Conservation (phyloP, 2,329 filamentous ascomycete species). For the Aspergillus aculeatus region DNA sequence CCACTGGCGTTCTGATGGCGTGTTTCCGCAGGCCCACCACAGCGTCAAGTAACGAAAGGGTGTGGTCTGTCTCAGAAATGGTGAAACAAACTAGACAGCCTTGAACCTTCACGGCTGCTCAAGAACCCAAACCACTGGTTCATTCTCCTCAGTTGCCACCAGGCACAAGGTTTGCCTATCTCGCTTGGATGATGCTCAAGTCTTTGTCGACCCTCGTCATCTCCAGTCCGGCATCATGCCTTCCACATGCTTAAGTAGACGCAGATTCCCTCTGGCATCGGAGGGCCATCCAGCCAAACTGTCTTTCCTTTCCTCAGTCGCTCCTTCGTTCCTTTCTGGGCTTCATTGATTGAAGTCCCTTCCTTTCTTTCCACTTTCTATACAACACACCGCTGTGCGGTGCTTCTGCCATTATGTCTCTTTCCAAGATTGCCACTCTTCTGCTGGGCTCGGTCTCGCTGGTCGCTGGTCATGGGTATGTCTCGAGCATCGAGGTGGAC, state of each 20-base stretch:
- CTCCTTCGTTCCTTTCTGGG: neutral
- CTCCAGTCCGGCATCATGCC: neutral
- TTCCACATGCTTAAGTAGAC: neutral
- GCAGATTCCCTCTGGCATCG: neutral
- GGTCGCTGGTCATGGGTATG: slow-evolving; percentile 32
- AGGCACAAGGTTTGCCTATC: neutral
- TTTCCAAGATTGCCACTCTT: slow-evolving; percentile 9
- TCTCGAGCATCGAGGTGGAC: slow-evolving; percentile 39
- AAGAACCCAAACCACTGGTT: too few relatives aligned
- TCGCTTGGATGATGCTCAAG: neutral
- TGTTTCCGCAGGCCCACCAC: too few relatives aligned
- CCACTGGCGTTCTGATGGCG: too few relatives aligned
- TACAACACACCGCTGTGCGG: slow-evolving; percentile 5
- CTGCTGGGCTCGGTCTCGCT: slow-evolving; percentile 24
- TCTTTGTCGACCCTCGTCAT: neutral
- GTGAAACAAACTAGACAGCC: too few relatives aligned
- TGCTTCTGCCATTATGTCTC: slow-evolving; percentile 1
- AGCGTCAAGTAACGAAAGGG: too few relatives aligned
- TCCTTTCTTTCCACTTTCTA: neutral
- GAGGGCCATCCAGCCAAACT: neutral
- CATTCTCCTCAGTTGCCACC: too few relatives aligned
- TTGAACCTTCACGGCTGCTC: too few relatives aligned
- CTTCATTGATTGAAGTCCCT: slow-evolving; percentile 7
- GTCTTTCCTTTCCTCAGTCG: neutral
- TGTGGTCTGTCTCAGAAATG: too few relatives aligned